Conservation (phyloP, 2,329 filamentous ascomycete species). For the Trichophyton rubrum region DNA sequence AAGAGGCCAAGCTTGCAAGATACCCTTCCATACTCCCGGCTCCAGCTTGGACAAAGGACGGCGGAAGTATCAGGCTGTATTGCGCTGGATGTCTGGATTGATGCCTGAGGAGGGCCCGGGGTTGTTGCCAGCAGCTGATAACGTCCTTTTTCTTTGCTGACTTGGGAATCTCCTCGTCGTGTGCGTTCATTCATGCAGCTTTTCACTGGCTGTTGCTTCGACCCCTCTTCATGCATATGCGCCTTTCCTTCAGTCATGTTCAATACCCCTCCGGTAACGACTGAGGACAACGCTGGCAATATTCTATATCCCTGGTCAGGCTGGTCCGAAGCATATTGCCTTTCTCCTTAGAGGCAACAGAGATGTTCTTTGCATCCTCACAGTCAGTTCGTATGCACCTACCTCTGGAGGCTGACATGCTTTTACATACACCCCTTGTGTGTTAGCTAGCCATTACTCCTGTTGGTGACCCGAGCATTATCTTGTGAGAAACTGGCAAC, state of each 20-base stretch:
- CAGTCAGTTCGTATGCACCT: not conserved
- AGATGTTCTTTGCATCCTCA: not conserved
- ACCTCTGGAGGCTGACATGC: not conserved
- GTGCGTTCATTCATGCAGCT: not conserved
- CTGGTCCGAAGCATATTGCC: not conserved
- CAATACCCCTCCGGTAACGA: not conserved
- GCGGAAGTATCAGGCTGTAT: not conserved
- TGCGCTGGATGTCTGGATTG: not conserved
- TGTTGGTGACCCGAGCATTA: not conserved
- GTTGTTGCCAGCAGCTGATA: not conserved
- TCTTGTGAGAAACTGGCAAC: too few relatives aligned
- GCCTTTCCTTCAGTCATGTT: not conserved
- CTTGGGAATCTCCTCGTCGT: not conserved
- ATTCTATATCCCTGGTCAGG: not conserved
- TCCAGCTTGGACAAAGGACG: not conserved
- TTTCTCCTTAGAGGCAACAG: not conserved
- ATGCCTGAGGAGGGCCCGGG: not conserved
- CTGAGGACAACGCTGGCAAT: not conserved
- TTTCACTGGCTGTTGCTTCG: not conserved
- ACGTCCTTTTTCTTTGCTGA: not conserved
- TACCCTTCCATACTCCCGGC: not conserved
- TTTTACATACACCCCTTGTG: not conserved
- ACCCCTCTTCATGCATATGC: not conserved
- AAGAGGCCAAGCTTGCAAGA: not conserved
- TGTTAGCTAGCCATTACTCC: not conserved